Evolutionary conservation across 2,329 filamentous ascomycete species (phyloP).

Genomic region (Aspergillus sp.): DNA sequence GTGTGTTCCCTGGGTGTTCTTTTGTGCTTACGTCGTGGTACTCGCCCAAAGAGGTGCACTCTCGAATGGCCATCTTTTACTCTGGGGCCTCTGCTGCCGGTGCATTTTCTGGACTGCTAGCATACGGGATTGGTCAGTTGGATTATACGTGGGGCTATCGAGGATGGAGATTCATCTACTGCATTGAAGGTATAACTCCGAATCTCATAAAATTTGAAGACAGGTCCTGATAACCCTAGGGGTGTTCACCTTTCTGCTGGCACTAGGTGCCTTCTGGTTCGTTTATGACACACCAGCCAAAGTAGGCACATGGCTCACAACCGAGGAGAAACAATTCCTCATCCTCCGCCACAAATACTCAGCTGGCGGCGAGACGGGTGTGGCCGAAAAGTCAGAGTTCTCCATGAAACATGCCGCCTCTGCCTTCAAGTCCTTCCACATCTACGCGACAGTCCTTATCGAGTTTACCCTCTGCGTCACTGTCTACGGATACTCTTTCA

Average conservation of each 20-base stretch:
- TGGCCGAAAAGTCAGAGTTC: constrained; percentile 2
- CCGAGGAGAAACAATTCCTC: background rate
- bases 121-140: constrained; percentile 82
- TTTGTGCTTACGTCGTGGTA: constrained; percentile 82
- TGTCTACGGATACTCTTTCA: background rate
- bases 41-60: constrained; percentile 69
- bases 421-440: background rate
- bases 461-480: constrained; percentile 36
- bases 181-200: constrained; percentile 56
- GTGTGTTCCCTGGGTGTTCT: constrained; percentile 67
- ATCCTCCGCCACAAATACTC: constrained; percentile 4
- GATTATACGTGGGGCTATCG: constrained; percentile 53
- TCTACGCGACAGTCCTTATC: constrained; percentile 59
- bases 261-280: background rate
- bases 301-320: background rate
- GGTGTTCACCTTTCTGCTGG: background rate
- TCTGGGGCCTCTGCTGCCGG: constrained; percentile 74
- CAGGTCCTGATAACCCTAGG: background rate
- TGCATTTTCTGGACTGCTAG: constrained; percentile 79
- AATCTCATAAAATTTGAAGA: background rate
- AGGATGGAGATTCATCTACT: constrained; percentile 46
- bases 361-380: constrained; percentile 1
- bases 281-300: background rate
- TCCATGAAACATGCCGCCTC: background rate
- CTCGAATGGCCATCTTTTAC: constrained; percentile 72